These are phyloP conservation scores for Trifolium repens DNA, from an alignment of 306 rosid genomes.

Conservation along the genomic window DNA sequence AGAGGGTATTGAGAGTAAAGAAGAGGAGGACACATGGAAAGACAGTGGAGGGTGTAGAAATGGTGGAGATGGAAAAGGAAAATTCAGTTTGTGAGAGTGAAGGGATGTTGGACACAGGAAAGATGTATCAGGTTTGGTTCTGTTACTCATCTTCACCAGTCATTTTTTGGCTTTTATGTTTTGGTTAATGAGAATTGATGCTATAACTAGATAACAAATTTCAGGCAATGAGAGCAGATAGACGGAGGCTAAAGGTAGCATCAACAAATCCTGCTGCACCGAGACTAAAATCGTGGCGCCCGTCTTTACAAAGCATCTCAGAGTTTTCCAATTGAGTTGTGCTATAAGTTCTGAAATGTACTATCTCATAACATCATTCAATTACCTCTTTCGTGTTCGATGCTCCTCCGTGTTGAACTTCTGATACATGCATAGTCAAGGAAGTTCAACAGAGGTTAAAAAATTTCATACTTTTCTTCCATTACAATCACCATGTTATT, in stretches of 20 bases:
- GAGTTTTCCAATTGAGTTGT: slow-evolving; percentile 60
- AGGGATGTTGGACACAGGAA: slow-evolving; percentile 44
- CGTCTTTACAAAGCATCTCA: slow-evolving; percentile 86
- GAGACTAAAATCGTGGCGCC: slow-evolving; percentile 80
- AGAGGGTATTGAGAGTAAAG: slow-evolving; percentile 78
- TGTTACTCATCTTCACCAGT: slow-evolving; percentile 16
- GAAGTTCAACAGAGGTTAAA: slow-evolving; percentile 38
- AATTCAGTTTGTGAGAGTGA: slow-evolving; percentile 49
- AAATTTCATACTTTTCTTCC: slow-evolving; percentile 46
- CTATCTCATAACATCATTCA: slow-evolving; percentile 25
- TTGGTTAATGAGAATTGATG: slow-evolving; percentile 36
- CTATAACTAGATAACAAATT: slow-evolving; percentile 31
- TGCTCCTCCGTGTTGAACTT: slow-evolving; percentile 41
- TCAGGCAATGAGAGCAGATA: slow-evolving; percentile 68
- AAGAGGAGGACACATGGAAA: slow-evolving; percentile 62
- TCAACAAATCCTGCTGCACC: slow-evolving; percentile 47
- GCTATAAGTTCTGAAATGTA: slow-evolving; percentile 32
- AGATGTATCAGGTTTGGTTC: slow-evolving; percentile 53
- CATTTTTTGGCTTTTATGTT: background rate
- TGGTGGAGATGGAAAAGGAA: slow-evolving; percentile 38
- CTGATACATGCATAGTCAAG: slow-evolving; percentile 34
- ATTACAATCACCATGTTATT: slow-evolving; percentile 41
- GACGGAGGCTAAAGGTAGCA: slow-evolving; percentile 51
- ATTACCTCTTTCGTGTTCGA: slow-evolving; percentile 46
- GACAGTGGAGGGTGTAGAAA: slow-evolving; percentile 43